Base-by-base conservation (phyloP, 805 yeast species). In the Huiozyma naganishii region DNA sequence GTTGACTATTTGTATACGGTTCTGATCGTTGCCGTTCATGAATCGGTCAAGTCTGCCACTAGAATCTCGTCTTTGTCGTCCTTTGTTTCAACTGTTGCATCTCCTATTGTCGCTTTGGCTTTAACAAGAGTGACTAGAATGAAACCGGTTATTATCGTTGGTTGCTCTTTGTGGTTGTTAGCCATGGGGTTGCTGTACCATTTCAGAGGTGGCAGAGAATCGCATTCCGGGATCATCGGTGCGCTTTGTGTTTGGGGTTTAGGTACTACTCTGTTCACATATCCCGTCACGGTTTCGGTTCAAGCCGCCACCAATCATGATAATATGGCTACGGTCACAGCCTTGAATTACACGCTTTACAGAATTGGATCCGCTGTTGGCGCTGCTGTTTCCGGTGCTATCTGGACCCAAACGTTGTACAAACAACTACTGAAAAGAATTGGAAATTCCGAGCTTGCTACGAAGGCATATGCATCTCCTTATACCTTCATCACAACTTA, bases 221-320 rank as follows among this genome's bases (percentile, higher is more conserved):
- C 64, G 36, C 57, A 62, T 37, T 69, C 77, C 27, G 88, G 87
- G 50, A 68, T 81, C 44, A 76, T 83, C 57, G 88, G 81, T 11
- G 74, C 80, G 6, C 68, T 76, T 50, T 73, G 80, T 55, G 55
- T 82, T 13, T 61, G 79, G 50, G 89, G 89, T 51, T 71, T 83
- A 45, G 88, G 86, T 52, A 84, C 84, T 37, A 85, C 85, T 12
- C 74, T 81, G 59, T 78, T 80, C 67, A 77, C 85, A 11, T 79
- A 78, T 53, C 71, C 82, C 5, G 69, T 78, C 8, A 83, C 77
- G 54, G 79, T 77, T 4, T 72, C 83, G 28, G 72, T 79, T 46
- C 80, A 77, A 55, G 68, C 84, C 0, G 67, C 74, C 45, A 71
- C 67, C 48, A 42, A 50, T 29, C 89, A 82, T 61, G 80, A 77